Evolutionary conservation across 352 stramenopile genomes (phyloP), one percentile per base, ranked within the genome.

Genomic region (Globisporangium canariense): DNA sequence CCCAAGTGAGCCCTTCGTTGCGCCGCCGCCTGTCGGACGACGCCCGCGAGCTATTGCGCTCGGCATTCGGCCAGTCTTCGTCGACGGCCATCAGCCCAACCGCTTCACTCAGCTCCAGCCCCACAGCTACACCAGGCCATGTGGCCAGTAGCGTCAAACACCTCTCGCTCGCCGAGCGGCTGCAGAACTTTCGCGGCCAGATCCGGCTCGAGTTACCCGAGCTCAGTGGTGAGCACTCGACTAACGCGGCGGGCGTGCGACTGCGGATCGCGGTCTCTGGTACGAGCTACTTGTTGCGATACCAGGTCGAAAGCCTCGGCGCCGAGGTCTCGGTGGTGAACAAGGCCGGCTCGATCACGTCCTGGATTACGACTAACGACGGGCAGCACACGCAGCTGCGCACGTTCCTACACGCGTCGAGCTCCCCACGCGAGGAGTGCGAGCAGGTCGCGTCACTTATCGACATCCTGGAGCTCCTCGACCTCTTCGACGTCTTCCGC

Each of bases 21-120:
- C 70, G 77, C 13, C 70, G 81, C 11, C 72, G 76, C 20, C 69
- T 91, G 20, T 90, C 78, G 38, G 78, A 91, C 43, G 78, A 88
- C 51, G 80, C 78, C 0, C 72, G 82, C n/a, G 68, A 79, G 59
- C 49, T 88, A 1, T 62, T 89, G n/a, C 78, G 70, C 13, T 71
- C 60, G 3, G 79, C 75, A 2, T 66, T 88, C 10, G 60, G 63
- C 45, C 43, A 22, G 20, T 43, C 36, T 5, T 3, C 32, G 32
- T 28, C 9, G 49, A 41, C 30, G 36, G 49, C 13, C 10, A 8
- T 3, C 16, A 51, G 40, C 36, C 36, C 13, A 16, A 25, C n/a
- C 3, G 36, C 28, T 8, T 22, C 47, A 2, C 34, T 40, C 50
- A 57, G n/a, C 9, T 28, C 30, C 30, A 58, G n/a, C 9, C 40